These are phyloP conservation scores for Aspergillus neotritici DNA, from an alignment of 2,329 filamentous ascomycete species.

Conservation along the genomic window DNA sequence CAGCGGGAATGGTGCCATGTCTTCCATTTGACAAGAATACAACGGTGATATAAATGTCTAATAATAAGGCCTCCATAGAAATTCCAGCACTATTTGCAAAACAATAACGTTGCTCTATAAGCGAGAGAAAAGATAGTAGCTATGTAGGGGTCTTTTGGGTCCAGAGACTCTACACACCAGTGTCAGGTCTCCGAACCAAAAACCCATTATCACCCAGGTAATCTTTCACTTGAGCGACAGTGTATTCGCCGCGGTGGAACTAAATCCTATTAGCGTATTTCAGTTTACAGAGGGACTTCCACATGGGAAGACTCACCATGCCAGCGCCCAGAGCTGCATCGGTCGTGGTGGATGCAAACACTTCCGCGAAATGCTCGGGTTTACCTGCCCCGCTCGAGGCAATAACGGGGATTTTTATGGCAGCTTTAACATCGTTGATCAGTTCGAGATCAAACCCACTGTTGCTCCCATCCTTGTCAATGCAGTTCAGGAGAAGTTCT, in stretches of 20 bases:
- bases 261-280: conserved; percentile 23
- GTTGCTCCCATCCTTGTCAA: conserved; percentile 93
- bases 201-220: conserved; percentile 66
- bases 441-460: conserved; percentile 91
- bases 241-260: conserved; percentile 94
- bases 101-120: too few species aligned
- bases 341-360: conserved; percentile 77
- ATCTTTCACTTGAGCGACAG: conserved; percentile 89
- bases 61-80: too few species aligned
- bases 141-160: too few species aligned
- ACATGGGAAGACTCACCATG: conserved; percentile 53
- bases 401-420: conserved; percentile 87
- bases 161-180: conserved; percentile 3
- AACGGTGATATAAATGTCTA: too few species aligned
- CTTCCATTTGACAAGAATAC: too few species aligned
- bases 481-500: conserved; percentile 94
- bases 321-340: conserved; percentile 93
- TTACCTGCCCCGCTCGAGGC: conserved; percentile 87
- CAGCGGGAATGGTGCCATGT: too few species aligned
- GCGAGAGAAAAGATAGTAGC: too few species aligned
- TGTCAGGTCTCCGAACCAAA: conserved; percentile 73
- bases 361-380: conserved; percentile 82
- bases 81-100: too few species aligned
- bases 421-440: conserved; percentile 78
- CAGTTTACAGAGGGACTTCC: background rate